Evolutionary conservation across 2,329 filamentous ascomycete genomes (phyloP), one percentile per base, ranked within the genome.

Genomic region (Colletotrichum lentis): DNA sequence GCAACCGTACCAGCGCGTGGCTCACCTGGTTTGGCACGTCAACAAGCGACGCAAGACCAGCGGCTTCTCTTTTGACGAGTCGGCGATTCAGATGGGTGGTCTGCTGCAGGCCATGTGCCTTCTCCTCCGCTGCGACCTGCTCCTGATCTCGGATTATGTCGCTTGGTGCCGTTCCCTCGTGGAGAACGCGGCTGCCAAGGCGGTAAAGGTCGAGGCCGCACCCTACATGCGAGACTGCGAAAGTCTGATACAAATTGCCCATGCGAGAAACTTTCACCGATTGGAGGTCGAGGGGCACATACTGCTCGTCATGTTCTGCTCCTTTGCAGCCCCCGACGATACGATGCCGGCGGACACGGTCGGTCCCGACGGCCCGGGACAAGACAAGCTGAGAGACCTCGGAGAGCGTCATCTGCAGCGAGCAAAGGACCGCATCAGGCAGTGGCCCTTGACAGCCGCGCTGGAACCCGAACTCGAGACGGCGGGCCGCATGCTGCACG

Each of bases 281-380:
- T 80, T 84, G n/a, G 75, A 84, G 67, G 78, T 81, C 0, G 84
- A 89, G 71, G 84, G 80, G 0, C 77, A 84, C 50, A 76, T 88
- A 27, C 85, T 84, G 69, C 80, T 80, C 31, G 83, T 83, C 0
- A 80, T 83, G 6, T 81, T 86, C 39, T 81, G 79, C 49, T 80
- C 79, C 1, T 74, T 88, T 3, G 80, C 83, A 43, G 74, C 75
- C 4, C 69, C 24, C 10, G 37, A 49, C 18, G 24, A 44, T 6
- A 16, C n/a, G 5, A 12, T 39, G 16, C 16, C 14, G 41, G 6
- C 12, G 20, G 37, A 12, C 31, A 20, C 41, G 27, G 27, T 11
- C 2, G 35, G 7, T 16, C 16, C 16, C 27, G 1, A 18, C 1
- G 18, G 4, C 2, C n/a, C 35, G 16, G 24, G 20, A 14, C 27